phyloP scores from a whole-genome alignment of 2,329 filamentous ascomycete species.

The Teratosphaeria zuluensis region DNA sequence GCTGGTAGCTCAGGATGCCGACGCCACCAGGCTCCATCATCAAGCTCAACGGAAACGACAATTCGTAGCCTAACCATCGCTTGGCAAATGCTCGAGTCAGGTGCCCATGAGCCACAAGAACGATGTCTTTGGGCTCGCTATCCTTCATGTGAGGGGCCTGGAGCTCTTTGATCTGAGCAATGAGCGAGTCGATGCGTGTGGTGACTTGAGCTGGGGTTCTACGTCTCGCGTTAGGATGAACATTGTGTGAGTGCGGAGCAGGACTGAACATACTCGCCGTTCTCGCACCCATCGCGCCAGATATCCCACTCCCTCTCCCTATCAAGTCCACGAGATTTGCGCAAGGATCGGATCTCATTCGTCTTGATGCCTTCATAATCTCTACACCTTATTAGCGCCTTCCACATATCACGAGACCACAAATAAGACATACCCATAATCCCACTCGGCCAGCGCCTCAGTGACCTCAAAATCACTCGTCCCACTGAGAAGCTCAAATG shows the following conservation, averaged over 20 bases:
- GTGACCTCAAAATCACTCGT: conserved; percentile 40
- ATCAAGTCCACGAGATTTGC: conserved; percentile 50
- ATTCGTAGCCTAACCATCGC: conserved; percentile 61
- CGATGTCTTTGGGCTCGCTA: conserved; percentile 48
- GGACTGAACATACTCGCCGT: conserved; percentile 57
- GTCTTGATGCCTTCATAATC: conserved; percentile 71
- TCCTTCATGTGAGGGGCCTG: conserved; percentile 37
- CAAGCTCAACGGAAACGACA: conserved; percentile 61
- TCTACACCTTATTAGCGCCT: conserved; percentile 5
- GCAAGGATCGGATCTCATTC: conserved; percentile 53
- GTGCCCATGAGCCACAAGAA: conserved; percentile 80
- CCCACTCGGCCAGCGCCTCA: conserved; percentile 71
- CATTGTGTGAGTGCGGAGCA: neutral
- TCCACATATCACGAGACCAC: conserved; percentile 26
- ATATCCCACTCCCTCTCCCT: conserved; percentile 62
- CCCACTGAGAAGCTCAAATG: conserved; percentile 38
- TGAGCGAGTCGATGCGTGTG: conserved; percentile 60
- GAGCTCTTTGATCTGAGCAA: conserved; percentile 59
- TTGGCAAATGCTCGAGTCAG: conserved; percentile 77
- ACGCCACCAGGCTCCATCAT: conserved; percentile 78
- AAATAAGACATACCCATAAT: conserved; percentile 51
- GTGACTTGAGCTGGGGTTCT: conserved; percentile 62
- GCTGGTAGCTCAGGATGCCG: conserved; percentile 73
- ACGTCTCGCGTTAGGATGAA: neutral
- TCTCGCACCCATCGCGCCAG: conserved; percentile 79